Conservation (phyloP, 1,284 basidiomycete species). For the Ceratobasidium sp. region DNA sequence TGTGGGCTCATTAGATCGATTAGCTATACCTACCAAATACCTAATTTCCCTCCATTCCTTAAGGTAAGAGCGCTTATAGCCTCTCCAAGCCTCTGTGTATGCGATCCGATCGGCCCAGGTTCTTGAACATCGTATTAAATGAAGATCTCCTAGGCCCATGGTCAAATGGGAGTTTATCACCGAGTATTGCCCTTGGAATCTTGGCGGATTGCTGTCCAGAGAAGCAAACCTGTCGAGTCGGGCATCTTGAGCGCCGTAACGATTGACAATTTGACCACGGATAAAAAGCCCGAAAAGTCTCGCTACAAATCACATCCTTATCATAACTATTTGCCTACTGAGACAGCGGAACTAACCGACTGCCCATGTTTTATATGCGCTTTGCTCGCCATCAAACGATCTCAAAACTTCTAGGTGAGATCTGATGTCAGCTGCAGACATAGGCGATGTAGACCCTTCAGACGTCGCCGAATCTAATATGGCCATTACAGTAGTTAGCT, state of each 20-base stretch:
- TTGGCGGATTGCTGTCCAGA: conserved; percentile 14
- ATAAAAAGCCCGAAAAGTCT: conserved; percentile 35
- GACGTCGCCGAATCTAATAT: too few relatives aligned
- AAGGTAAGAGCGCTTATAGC: conserved; percentile 18
- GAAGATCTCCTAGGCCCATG: neutral
- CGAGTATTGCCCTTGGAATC: conserved; percentile 13
- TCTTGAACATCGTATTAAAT: conserved; percentile 24
- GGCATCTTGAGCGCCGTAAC: conserved; percentile 25
- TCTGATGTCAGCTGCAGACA: conserved; percentile 22
- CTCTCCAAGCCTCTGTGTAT: conserved; percentile 39
- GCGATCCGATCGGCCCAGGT: conserved; percentile 38
- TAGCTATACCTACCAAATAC: conserved; percentile 1
- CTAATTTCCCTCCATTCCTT: conserved; percentile 35
- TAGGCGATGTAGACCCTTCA: conserved; percentile 39
- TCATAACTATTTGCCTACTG: neutral
- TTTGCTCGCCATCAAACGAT: neutral
- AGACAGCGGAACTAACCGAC: neutral
- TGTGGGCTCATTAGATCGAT: too few relatives aligned
- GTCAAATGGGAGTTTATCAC: conserved; percentile 14
- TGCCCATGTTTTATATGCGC: conserved; percentile 21
- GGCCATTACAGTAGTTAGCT: too few relatives aligned
- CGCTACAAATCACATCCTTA: neutral
- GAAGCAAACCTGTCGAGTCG: conserved; percentile 33
- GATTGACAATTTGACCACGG: conserved; percentile 22
- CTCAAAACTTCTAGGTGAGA: conserved; percentile 8